Base-by-base conservation (phyloP, 108 stramenopile genomes). In the Epithemia pelagica region DNA sequence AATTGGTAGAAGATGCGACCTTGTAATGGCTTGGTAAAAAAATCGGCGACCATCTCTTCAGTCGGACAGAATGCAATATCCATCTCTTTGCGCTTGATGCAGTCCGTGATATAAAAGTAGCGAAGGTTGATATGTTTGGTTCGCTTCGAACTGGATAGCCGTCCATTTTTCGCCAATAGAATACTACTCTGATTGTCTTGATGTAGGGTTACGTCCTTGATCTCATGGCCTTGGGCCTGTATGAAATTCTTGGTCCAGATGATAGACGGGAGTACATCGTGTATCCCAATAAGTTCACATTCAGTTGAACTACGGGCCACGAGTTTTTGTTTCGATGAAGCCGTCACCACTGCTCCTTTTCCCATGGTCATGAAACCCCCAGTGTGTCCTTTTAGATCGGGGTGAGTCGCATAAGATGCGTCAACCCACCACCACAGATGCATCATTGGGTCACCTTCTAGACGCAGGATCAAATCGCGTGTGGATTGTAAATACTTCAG, bases 101-200 rank as follows among this genome's bases (percentile, higher is more conserved):
- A 26, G 52, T 81, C 73, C 2, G 32, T 74, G 28, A 81, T 53
- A 55, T 74, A 77, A 57, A 81, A 81, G 58, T 81, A 78, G 0
- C 61, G 37, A 0, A 74, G 59, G 15, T 60, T 32, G 37, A 76
- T 70, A 56, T 77, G 75, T 26, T 59, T 1, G n/a, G 70, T 72
- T 28, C 64, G n/a, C 15, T 68, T 68, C 8, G 32, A 46, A 51
- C 74, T 70, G 30, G 77, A 75, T 8, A 18, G 33, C 10, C 52
- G 28, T 0, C 77, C 74, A 67, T 82, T 78, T 0, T 46, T 67
- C n/a, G 59, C 76, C 27, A 81, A 46, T 30, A 64, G 58, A 0
- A 78, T 75, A 7, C 75, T 58, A 37, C 72, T 79, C 23, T 73
- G 23, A 58, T 82, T 82, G 73, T 82, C 82, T 68, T 82, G 78